phyloP scores from a whole-genome alignment of 2,329 filamentous ascomycete genomes.

The Helotiales sp. region DNA sequence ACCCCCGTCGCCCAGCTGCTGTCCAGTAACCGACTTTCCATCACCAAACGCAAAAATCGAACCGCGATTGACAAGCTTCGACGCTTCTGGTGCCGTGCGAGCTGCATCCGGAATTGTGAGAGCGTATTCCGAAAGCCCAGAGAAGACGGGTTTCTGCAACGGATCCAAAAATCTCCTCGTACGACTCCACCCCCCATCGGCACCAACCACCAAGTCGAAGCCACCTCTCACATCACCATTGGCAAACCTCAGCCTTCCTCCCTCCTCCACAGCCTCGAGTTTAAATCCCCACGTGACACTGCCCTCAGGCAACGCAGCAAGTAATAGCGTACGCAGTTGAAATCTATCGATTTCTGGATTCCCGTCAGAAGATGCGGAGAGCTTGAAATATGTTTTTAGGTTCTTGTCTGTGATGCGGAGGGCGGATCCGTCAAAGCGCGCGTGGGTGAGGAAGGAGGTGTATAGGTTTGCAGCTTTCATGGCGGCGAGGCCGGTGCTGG shows the following conservation, averaged over 20 bases:
- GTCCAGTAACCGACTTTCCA: constrained; percentile 39
- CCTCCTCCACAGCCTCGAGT: constrained; percentile 16
- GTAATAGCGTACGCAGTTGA: constrained; percentile 21
- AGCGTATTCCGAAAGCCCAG: constrained; percentile 46
- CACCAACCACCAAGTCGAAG: constrained; percentile 48
- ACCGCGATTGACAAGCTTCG: constrained; percentile 37
- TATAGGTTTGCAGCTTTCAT: constrained; percentile 52
- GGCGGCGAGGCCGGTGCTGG: constrained; percentile 50
- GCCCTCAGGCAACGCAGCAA: constrained; percentile 16
- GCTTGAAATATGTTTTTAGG: constrained; percentile 44
- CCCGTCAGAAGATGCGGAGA: constrained; percentile 32
- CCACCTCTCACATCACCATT: constrained; percentile 8
- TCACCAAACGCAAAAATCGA: constrained; percentile 38
- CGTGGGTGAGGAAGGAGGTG: constrained; percentile 48
- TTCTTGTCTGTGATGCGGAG: constrained; percentile 48
- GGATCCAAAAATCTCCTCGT: constrained; percentile 41
- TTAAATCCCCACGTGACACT: constrained; percentile 22
- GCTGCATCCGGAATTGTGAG: constrained; percentile 37
- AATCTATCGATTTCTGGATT: constrained; percentile 30
- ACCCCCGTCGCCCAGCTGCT: constrained; percentile 33
- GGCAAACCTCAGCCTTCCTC: constrained; percentile 18
- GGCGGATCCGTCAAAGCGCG: constrained; percentile 35
- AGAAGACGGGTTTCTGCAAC: constrained; percentile 45
- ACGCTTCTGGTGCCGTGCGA: constrained; percentile 35
- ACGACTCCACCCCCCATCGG: constrained; percentile 48